phyloP scores from a whole-genome alignment of 192 early-diverging fungal genomes.

The Gonapodya prolifera region DNA sequence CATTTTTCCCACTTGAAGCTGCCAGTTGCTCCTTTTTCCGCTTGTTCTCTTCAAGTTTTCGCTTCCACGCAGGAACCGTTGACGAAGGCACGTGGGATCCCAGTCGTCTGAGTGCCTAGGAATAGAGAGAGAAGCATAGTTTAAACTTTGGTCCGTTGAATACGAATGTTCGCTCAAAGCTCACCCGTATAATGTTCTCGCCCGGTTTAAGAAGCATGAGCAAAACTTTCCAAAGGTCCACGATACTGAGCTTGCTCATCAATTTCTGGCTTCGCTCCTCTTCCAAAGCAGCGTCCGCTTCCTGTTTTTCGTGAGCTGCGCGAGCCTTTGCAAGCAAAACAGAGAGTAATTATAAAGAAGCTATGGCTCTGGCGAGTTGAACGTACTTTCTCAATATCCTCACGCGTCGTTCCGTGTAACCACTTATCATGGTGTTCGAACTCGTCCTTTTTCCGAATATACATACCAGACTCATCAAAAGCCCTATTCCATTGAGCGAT shows the following conservation, averaged over 20 bases:
- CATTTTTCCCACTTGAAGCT: background rate
- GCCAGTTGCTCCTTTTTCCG: background rate
- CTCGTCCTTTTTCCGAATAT: conserved; percentile 35
- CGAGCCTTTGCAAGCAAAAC: background rate
- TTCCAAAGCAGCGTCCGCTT: background rate
- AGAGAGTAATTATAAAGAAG: background rate
- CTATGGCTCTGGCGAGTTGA: background rate
- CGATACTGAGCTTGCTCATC: background rate
- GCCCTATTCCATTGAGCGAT: conserved; percentile 10
- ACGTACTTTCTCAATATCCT: conserved; percentile 29
- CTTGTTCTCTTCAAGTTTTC: background rate
- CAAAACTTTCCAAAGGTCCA: background rate
- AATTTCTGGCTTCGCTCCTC: background rate
- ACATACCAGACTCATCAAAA: conserved; percentile 37
- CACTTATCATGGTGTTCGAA: conserved; percentile 35
- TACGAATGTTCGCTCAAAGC: background rate
- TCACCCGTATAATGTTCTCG: background rate
- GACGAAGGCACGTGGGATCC: background rate
- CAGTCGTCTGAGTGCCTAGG: background rate
- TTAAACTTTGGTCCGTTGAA: background rate
- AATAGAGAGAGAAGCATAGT: too few relatives aligned
- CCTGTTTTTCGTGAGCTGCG: background rate
- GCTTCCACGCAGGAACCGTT: background rate
- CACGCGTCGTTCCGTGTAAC: conserved; percentile 32
- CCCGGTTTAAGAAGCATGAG: conserved; percentile 1